Conservation (phyloP, 345 rosid species). For the Ceriops decandra region DNA sequence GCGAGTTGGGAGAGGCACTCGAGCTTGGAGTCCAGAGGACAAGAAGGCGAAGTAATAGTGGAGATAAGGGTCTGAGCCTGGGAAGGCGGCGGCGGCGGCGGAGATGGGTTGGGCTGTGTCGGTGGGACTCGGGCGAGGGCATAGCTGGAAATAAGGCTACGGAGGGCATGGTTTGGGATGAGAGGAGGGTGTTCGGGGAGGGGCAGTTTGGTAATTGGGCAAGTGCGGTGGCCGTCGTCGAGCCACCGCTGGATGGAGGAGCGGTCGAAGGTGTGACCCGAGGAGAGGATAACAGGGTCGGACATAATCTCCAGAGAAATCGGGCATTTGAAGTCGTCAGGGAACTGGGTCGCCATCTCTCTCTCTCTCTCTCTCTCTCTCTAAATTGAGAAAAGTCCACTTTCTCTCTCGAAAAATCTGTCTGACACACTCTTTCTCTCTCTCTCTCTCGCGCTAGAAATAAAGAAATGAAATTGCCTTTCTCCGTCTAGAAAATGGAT, state of each 20-base stretch:
- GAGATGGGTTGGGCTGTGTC: conserved; percentile 20
- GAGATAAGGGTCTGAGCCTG: conserved; percentile 50
- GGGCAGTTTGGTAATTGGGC: conserved; percentile 82
- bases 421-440: too few species aligned
- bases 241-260: conserved; percentile 90
- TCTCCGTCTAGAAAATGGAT: neutral
- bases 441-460: too few species aligned
- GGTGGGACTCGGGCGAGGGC: conserved; percentile 28
- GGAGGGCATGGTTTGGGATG: conserved; percentile 88
- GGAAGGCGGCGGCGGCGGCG: neutral
- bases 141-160: conserved; percentile 75
- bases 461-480: too few species aligned
- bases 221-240: conserved; percentile 82
- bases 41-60: conserved; percentile 48
- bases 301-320: conserved; percentile 95
- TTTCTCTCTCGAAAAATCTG: too few species aligned
- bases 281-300: conserved; percentile 91
- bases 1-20: conserved; percentile 55
- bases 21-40: conserved; percentile 41
- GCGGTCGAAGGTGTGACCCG: conserved; percentile 98
- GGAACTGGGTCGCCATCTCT: conserved; percentile 54
- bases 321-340: conserved; percentile 93
- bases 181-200: conserved; percentile 66
- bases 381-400: too few species aligned
- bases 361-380: conserved; percentile 7